Evolutionary conservation across 2,329 filamentous ascomycete genomes (phyloP).

Genomic region (Didymella arachidicola): DNA sequence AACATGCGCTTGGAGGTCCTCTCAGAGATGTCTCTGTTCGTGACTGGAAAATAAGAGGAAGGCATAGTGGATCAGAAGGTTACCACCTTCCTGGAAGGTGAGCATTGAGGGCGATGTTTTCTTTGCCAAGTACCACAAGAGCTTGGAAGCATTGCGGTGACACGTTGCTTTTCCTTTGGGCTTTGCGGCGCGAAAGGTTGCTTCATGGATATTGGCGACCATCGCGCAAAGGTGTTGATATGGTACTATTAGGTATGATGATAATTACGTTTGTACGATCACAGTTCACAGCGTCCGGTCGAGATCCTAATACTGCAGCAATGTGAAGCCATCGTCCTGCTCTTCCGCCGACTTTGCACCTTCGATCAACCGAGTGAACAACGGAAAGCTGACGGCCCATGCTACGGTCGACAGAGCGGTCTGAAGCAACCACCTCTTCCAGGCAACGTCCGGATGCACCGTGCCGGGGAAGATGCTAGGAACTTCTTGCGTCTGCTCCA

Average conservation of each 20-base stretch:
- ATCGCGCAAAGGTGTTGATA: too few relatives aligned
- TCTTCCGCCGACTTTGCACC: conserved; percentile 14
- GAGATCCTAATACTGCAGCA: conserved; percentile 24
- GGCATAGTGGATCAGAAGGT: conserved; percentile 2
- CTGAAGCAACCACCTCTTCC: conserved; percentile 36
- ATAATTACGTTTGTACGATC: neutral
- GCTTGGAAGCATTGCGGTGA: neutral
- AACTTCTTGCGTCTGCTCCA: conserved; percentile 39
- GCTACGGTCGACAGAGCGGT: conserved; percentile 18
- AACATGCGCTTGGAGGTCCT: conserved; percentile 13
- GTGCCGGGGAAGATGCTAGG: conserved; percentile 33
- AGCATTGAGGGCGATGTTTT: neutral
- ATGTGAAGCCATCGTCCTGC: conserved; percentile 25
- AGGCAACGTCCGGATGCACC: conserved; percentile 30
- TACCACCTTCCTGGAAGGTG: conserved; percentile 15
- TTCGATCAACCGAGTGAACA: conserved; percentile 19
- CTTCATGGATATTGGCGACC: neutral
- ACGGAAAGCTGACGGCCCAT: conserved; percentile 16
- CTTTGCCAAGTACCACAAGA: conserved; percentile 6
- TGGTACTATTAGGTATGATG: neutral
- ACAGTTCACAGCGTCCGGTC: conserved; percentile 4
- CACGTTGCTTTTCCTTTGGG: neutral
- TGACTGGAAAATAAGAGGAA: neutral
- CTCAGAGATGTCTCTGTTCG: neutral
- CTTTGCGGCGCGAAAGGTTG: neutral